Conservation (phyloP, 768 basidiomycete genomes). For the Amanita subjunquillea region DNA sequence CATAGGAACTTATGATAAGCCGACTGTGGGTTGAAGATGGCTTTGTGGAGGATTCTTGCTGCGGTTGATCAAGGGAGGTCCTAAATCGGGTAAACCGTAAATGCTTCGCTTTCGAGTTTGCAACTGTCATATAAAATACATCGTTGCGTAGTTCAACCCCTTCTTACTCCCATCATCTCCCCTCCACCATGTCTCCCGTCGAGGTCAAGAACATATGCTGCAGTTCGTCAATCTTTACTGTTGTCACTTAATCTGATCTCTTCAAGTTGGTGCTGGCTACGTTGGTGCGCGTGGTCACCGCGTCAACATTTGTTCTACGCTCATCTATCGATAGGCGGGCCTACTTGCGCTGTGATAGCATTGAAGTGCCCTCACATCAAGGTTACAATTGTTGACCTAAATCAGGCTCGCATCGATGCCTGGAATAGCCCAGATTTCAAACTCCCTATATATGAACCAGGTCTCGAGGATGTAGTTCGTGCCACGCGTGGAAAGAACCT, state of each 20-base stretch:
- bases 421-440: constrained; percentile 86
- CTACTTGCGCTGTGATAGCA: constrained; percentile 92
- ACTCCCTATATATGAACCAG: constrained; percentile 97
- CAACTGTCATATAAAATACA: neutral
- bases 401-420: constrained; percentile 87
- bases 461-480: constrained; percentile 85
- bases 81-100: neutral
- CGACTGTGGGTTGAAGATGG: no score
- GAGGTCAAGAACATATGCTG: constrained; percentile 76
- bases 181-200: neutral
- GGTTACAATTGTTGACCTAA: constrained; percentile 98
- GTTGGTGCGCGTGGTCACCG: constrained; percentile 51
- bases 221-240: constrained; percentile 32
- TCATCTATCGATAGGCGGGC: constrained; percentile 55
- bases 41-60: no score
- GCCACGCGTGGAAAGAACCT: constrained; percentile 87
- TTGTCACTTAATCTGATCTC: constrained; percentile 5
- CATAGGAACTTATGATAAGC: neutral
- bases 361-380: constrained; percentile 86
- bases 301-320: constrained; percentile 5
- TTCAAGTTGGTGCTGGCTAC: constrained; percentile 79
- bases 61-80: no score
- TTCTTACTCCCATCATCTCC: constrained; percentile 1
- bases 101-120: neutral
- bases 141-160: neutral